Evolutionary conservation across 257 asterid species (phyloP).

Genomic region (Primulina huaijiensis): DNA sequence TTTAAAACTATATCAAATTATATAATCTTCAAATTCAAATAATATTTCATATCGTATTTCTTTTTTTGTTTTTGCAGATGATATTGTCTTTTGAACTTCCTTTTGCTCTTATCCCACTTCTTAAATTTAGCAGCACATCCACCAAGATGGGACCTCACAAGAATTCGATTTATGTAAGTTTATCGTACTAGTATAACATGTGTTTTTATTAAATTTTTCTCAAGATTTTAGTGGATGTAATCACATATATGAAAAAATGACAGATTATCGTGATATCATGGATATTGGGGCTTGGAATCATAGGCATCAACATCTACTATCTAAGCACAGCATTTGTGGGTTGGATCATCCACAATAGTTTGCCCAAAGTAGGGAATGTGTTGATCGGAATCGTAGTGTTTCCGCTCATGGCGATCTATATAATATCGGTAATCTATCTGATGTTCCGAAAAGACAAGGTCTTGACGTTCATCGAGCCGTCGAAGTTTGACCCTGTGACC

Average conservation of each 20-base stretch:
- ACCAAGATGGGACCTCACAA: slow-evolving; percentile 60
- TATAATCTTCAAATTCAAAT: not conserved
- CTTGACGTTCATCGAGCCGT: slow-evolving; percentile 53
- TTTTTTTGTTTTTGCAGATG: slow-evolving; percentile 45
- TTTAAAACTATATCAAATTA: too few relatives aligned
- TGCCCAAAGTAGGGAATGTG: slow-evolving; percentile 67
- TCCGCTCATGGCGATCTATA: slow-evolving; percentile 67
- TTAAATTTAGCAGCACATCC: slow-evolving; percentile 50
- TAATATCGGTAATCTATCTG: slow-evolving; percentile 63
- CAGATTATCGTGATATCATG: slow-evolving; percentile 78
- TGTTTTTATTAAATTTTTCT: too few relatives aligned
- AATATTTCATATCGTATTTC: not conserved
- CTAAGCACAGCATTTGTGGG: slow-evolving; percentile 59
- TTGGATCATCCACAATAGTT: slow-evolving; percentile 60
- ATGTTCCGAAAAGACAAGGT: slow-evolving; percentile 75
- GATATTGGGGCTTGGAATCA: slow-evolving; percentile 76
- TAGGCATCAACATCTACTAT: slow-evolving; percentile 82
- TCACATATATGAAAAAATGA: too few relatives aligned
- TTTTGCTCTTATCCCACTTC: slow-evolving; percentile 53
- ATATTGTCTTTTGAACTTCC: slow-evolving; percentile 88
- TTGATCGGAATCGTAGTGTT: slow-evolving; percentile 70
- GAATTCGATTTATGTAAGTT: slow-evolving; percentile 77
- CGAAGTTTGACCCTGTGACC: slow-evolving; percentile 34
- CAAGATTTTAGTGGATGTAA: too few relatives aligned
- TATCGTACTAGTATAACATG: too few relatives aligned